Evolutionary conservation across 495 filamentous ascomycete genomes (phyloP), one percentile per base, ranked within the genome.

Genomic region (Talaromyces adpressus): DNA sequence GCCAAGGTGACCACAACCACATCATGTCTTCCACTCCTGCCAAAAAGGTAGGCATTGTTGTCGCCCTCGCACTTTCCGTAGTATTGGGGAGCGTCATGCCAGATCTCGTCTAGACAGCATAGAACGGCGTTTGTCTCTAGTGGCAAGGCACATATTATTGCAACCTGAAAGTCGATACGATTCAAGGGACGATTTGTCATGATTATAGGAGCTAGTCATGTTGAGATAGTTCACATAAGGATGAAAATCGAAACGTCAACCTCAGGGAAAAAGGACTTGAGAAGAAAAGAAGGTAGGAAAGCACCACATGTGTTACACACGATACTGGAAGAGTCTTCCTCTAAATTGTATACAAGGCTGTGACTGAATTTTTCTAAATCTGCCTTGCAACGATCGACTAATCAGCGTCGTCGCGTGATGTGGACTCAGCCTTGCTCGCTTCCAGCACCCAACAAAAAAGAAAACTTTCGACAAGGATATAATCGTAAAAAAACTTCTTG

Each of bases 111-210:
- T 12, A 77, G 66, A 12, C 65, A 53, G 32, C 65, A 59, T 9
- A 67, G 51, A 12, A 73, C 67, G 4, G 72, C 73, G 62, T 73
- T 64, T 30, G 59, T 64, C 58, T 77, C 74, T 20, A 67, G 25
- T 4, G 63, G 54, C 32, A 73, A 56, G 4, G 73, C 70, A 29
- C 72, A 75, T 12, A 73, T 69, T 22, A 75, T 61, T 5, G 64
- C 71, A 36, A 74, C 59, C 12, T 68, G 41, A 30, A 73, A 72
- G 3, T 63, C 63, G 41, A 62, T 59, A 49, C 71, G 67, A 47
- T 16, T 27, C 65, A 64, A 22, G 2, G 61, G 61, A 25, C 29
- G 61, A 16, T 29, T 27, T 56, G 20, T 20, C 45, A 49, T 49
- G 45, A 49, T 20, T 49, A 20, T 49, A 56, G 5, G 7, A 25